These are phyloP conservation scores for Microdochium bolleyi DNA, from an alignment of 2,329 filamentous ascomycete species.

Conservation along the genomic window DNA sequence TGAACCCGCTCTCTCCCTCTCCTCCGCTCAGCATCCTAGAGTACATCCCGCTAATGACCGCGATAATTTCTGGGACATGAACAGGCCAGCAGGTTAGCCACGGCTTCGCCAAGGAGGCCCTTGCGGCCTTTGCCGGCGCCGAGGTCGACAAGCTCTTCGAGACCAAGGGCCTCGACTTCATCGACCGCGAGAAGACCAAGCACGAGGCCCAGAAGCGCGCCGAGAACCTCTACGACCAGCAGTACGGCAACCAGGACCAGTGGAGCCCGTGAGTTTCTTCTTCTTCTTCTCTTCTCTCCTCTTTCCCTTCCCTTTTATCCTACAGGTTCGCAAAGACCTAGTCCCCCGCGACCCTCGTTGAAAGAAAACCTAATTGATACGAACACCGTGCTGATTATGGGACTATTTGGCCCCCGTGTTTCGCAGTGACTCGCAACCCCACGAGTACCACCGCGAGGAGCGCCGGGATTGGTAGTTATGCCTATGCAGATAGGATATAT, in stretches of 20 bases:
- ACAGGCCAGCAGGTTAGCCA: constrained; percentile 64
- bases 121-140: constrained; percentile 64
- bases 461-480: neutral
- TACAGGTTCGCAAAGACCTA: no score
- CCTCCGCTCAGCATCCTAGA: neutral
- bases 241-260: constrained; percentile 44
- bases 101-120: constrained; percentile 68
- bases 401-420: neutral
- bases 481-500: no score
- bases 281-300: neutral
- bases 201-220: constrained; percentile 50
- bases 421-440: constrained; percentile 1
- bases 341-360: neutral
- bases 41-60: neutral
- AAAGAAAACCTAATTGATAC: neutral
- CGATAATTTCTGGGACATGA: neutral
- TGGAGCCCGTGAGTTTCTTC: constrained; percentile 46
- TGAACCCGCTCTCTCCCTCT: neutral
- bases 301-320: neutral
- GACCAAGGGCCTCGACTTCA: constrained; percentile 56
- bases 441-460: neutral
- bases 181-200: constrained; percentile 51
- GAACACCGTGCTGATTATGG: neutral
- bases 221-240: constrained; percentile 52
- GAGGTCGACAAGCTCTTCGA: constrained; percentile 72